These are phyloP conservation scores for Albifimbria verrucaria DNA, from an alignment of 2,329 filamentous ascomycete species.

Conservation along the genomic window DNA sequence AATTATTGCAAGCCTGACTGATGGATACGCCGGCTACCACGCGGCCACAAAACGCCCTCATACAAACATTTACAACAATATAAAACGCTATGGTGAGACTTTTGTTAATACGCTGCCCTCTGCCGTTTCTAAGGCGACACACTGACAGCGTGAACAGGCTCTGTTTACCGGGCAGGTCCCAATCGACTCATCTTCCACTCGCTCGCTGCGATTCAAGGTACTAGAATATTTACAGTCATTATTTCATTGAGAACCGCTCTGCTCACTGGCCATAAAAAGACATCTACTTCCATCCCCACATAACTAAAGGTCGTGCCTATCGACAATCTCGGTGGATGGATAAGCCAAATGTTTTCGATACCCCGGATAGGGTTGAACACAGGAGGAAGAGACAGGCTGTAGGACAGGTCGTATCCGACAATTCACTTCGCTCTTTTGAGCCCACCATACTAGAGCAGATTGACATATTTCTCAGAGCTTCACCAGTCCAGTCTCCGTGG, in stretches of 20 bases:
- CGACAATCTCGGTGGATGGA: slow-evolving; percentile 1
- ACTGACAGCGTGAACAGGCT: background rate
- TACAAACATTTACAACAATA: slow-evolving; percentile 1
- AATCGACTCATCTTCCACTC: slow-evolving; percentile 12
- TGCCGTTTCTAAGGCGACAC: background rate
- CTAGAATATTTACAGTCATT: background rate
- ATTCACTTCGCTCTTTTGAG: slow-evolving; percentile 10
- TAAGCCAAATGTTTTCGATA: slow-evolving; percentile 6
- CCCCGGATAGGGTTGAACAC: slow-evolving; percentile 7
- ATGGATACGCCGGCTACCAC: background rate
- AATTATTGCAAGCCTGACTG: background rate
- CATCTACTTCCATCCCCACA: slow-evolving; percentile 9
- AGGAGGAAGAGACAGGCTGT: slow-evolving; percentile 8
- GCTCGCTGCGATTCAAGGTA: slow-evolving; percentile 7
- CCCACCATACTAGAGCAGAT: slow-evolving; percentile 9
- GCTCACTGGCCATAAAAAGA: no score
- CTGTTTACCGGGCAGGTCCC: slow-evolving; percentile 8
- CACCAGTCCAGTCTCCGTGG: background rate
- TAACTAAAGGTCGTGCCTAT: slow-evolving; percentile 6
- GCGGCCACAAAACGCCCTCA: slow-evolving; percentile 6
- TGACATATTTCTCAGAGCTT: slow-evolving; percentile 11
- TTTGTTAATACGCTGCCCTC: background rate
- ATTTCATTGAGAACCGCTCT: no score
- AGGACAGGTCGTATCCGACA: slow-evolving; percentile 8
- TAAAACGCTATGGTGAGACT: slow-evolving; percentile 5